Base-by-base conservation (phyloP, 768 basidiomycete genomes). In the Tremella yokohamensis region DNA sequence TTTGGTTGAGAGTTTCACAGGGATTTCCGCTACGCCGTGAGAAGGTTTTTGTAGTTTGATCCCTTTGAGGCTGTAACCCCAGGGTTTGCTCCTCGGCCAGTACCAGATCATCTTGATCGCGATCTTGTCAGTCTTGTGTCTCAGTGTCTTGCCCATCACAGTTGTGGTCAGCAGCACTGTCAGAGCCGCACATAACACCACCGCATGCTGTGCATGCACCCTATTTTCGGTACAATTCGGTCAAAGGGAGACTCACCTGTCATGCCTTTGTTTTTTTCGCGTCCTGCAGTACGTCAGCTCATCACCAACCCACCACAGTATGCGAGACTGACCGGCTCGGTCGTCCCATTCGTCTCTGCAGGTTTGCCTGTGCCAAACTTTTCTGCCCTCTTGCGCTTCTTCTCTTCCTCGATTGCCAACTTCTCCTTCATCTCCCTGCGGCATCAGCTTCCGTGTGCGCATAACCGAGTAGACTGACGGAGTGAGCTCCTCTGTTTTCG, bases 381-480 rank as follows among this genome's bases (percentile, higher is more conserved):
- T 47, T 73, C 72, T 47, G 69, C 69, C 54, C 72, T 39, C 49
- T 73, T 73, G 15, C 72, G 38, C 62, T 73, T 73, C 67, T 73
- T 73, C 57, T 73, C 72, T 42, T 73, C 72, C 49, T 73, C 72
- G n/a, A 65, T 52, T 18, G 64, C 65, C n/a, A 65, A 52, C 60
- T 66, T 66, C 38, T 68, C 69, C n/a, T 60, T 62, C 55, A 64
- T 58, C 40, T 69, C 71, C 18, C 71, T 73, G 37, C 11, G 22
- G 7, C 6, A 11, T 34, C 42, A 15, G 20, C 40, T 9, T n/a
- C 25, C 9, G 24, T 20, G n/a, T 19, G 12, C 18, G 47, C 20
- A 39, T 49, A 34, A 11, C 11, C 29, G 29, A 34, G 29, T 11
- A 26, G 19, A 64, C 66, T 54, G 54, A 67, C 66, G 69, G 69